These are phyloP conservation scores for Calonectria naviculata DNA, from an alignment of 2,329 filamentous ascomycete genomes.

Conservation along the genomic window DNA sequence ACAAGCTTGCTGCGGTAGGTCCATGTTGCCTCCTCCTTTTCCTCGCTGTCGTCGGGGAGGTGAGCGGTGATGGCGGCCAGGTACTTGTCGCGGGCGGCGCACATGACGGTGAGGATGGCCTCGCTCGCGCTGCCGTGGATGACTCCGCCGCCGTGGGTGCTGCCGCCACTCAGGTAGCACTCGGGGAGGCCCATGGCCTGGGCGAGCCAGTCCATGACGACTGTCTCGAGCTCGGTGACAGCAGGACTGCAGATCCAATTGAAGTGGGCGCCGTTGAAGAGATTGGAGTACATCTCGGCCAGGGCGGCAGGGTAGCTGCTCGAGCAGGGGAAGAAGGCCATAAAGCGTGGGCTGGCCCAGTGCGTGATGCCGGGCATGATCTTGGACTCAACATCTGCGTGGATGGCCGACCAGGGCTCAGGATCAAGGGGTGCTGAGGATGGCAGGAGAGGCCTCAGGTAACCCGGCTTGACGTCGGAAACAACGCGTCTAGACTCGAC, in stretches of 20 bases:
- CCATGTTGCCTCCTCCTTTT: constrained; percentile 77
- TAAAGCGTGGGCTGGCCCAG: constrained; percentile 95
- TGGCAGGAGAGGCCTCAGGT: constrained; percentile 84
- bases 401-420: constrained; percentile 83
- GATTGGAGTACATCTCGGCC: constrained; percentile 90
- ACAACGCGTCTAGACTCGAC: constrained; percentile 78
- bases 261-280: constrained; percentile 91
- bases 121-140: constrained; percentile 94
- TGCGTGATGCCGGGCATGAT: constrained; percentile 95
- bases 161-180: constrained; percentile 78
- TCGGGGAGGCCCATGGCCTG: constrained; percentile 78
- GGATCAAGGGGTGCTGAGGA: constrained; percentile 70
- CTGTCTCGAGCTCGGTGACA: constrained; percentile 92
- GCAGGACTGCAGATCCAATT: constrained; percentile 97
- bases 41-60: constrained; percentile 61
- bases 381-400: constrained; percentile 83
- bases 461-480: constrained; percentile 84
- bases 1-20: constrained; percentile 70
- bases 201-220: constrained; percentile 92
- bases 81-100: constrained; percentile 86
- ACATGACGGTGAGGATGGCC: constrained; percentile 86
- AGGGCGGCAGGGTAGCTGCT: constrained; percentile 87
- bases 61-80: constrained; percentile 69
- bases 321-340: constrained; percentile 92
- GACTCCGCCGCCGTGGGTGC: constrained; percentile 85